phyloP scores from a whole-genome alignment of 345 rosid species.

The Eucalyptus victrix region DNA sequence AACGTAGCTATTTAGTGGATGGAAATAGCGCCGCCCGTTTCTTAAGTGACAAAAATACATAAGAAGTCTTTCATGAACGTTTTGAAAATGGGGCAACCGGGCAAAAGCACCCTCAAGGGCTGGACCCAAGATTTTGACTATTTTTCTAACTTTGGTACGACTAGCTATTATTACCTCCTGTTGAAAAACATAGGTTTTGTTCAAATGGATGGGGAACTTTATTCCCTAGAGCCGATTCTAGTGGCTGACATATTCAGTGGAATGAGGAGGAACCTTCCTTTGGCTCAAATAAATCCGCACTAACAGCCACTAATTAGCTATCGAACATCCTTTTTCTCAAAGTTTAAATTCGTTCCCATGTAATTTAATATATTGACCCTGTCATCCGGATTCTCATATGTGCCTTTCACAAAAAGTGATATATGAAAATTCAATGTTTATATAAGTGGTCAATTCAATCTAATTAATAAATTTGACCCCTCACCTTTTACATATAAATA shows the following conservation, averaged over 20 bases:
- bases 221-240: neutral
- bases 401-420: neutral
- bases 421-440: neutral
- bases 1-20: no score
- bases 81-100: neutral
- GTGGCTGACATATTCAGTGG: neutral
- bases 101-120: neutral
- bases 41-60: neutral
- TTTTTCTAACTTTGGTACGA: neutral
- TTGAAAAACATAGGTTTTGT: neutral
- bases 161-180: neutral
- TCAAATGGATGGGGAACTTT: neutral
- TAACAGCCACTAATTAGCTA: neutral
- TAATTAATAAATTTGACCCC: neutral
- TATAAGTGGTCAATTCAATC: neutral
- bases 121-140: neutral
- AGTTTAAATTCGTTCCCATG: neutral
- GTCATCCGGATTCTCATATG: neutral
- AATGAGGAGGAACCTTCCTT: neutral
- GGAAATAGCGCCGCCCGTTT: neutral
- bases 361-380: neutral
- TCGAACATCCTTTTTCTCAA: neutral
- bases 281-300: neutral
- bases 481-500: neutral
- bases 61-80: neutral